Evolutionary conservation across 106 monocot genomes (phyloP).

Genomic region (Triglochin maritima): DNA sequence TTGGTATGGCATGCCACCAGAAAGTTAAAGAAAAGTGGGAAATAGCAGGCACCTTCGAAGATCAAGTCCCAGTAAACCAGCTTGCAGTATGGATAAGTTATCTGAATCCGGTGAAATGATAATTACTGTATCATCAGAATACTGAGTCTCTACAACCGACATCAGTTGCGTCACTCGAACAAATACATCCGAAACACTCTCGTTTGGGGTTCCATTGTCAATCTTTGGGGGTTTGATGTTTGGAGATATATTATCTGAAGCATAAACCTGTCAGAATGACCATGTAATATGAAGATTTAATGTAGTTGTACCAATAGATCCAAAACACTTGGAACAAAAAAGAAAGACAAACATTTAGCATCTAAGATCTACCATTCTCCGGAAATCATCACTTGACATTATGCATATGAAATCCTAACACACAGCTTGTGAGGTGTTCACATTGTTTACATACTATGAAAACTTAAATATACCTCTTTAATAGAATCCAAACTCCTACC

Average conservation of each 20-base stretch:
- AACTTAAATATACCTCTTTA: constrained; percentile 30
- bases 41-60: constrained; percentile 49
- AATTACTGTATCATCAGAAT: constrained; percentile 67
- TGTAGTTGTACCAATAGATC: no score
- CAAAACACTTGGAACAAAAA: no score
- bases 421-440: no score
- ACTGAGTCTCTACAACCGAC: constrained; percentile 89
- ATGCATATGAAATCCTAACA: no score
- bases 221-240: constrained; percentile 74
- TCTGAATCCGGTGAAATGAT: constrained; percentile 89
- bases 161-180: constrained; percentile 78
- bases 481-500: constrained; percentile 51
- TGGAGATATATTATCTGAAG: constrained; percentile 62
- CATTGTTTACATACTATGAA: no score
- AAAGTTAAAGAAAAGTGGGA: background rate
- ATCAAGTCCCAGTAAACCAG: constrained; percentile 69
- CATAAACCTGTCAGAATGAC: constrained; percentile 40
- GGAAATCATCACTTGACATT: no score
- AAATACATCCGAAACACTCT: constrained; percentile 89
- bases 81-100: constrained; percentile 68
- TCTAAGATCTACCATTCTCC: no score
- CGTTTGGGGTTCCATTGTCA: constrained; percentile 73
- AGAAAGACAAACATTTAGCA: no score
- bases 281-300: background rate
- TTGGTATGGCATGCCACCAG: no score